These are phyloP conservation scores for Aspergillus pseudoterreus DNA, from an alignment of 2,329 filamentous ascomycete genomes.

Conservation along the genomic window DNA sequence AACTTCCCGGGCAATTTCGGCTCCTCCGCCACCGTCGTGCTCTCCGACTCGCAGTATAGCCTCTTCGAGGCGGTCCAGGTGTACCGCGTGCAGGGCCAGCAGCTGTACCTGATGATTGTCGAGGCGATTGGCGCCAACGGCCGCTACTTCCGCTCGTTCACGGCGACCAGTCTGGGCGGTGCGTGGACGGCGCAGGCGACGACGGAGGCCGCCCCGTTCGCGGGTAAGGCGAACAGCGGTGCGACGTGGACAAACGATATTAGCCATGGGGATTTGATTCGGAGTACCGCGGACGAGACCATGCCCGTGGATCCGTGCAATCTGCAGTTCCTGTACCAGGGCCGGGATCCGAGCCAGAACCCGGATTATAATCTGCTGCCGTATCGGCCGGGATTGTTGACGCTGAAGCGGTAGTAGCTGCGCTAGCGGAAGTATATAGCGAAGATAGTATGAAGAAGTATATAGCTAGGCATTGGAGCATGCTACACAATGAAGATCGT, in stretches of 20 bases:
- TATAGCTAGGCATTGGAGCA: no score
- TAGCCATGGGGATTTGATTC: slow-evolving; percentile 61
- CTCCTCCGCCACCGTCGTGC: slow-evolving; percentile 44
- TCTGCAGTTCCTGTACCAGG: slow-evolving; percentile 63
- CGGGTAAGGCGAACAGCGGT: slow-evolving; percentile 63
- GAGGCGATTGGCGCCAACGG: slow-evolving; percentile 57
- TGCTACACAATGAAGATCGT: no score
- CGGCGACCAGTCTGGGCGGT: slow-evolving; percentile 54
- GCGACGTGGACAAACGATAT: slow-evolving; percentile 67
- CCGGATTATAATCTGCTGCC: slow-evolving; percentile 50
- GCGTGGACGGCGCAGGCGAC: slow-evolving; percentile 57
- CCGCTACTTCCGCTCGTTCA: slow-evolving; percentile 66
- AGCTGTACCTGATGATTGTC: slow-evolving; percentile 63
- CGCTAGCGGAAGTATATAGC: no score
- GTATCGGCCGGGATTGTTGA: slow-evolving; percentile 47
- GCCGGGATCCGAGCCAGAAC: slow-evolving; percentile 42
- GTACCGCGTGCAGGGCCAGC: slow-evolving; percentile 55
- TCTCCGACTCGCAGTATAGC: slow-evolving; percentile 53
- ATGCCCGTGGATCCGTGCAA: slow-evolving; percentile 62
- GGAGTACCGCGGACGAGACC: slow-evolving; percentile 57
- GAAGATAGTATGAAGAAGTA: no score
- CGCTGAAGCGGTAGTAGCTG: not conserved
- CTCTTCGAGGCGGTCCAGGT: slow-evolving; percentile 66
- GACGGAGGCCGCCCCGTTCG: slow-evolving; percentile 56
- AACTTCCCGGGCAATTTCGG: slow-evolving; percentile 62